Base-by-base conservation (phyloP, 495 filamentous ascomycete species). In the Pyrenopolyporus hunteri region DNA sequence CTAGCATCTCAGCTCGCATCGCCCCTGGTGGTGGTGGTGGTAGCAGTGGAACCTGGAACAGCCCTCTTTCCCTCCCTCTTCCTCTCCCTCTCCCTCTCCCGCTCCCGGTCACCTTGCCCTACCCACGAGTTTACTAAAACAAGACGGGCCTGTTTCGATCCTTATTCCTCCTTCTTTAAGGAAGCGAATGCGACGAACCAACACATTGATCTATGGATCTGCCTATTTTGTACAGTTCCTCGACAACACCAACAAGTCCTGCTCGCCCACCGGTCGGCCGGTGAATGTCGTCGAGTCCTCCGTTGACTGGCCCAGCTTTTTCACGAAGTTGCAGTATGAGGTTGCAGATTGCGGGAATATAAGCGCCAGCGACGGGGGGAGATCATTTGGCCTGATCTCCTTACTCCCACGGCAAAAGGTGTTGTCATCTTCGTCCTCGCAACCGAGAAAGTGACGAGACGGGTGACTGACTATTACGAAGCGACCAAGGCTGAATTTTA, bases 71-170 rank as follows among this genome's bases (percentile, higher is more conserved):
- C 23, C 7, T 17, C 17, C n/a, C n/a, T n/a, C n/a, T n/a, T 29
- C 9, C 26, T 29, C 26, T 29, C 26, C 26, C 35, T 14, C 7
- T 4, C 35, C 3, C 4, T 16, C 17, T 39, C 35, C 11, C 11
- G 11, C 49, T 50, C 48, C 43, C 36, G 43, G 39, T 37, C 52
- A 66, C 42, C 57, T 52, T 60, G 51, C 62, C 63, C 51, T 60
- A 56, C 56, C 56, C 33, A 59, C 54, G 49, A 50, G 32, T 22
- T 66, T 53, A 49, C 63, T 53, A 61, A 66, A 66, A 57, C 40
- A 51, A 53, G 51, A 52, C 35, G 51, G 52, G 10, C 55, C 55
- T 66, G 63, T 66, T 60, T 66, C 57, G 57, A 66, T 46, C 43
- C 16, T 26, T 33, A 61, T 57, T 57, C 57, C 57, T 39, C 46